Evolutionary conservation across 805 yeast species (phyloP), one percentile per base, ranked within the genome.

Genomic region (Saturnispora silvae): DNA sequence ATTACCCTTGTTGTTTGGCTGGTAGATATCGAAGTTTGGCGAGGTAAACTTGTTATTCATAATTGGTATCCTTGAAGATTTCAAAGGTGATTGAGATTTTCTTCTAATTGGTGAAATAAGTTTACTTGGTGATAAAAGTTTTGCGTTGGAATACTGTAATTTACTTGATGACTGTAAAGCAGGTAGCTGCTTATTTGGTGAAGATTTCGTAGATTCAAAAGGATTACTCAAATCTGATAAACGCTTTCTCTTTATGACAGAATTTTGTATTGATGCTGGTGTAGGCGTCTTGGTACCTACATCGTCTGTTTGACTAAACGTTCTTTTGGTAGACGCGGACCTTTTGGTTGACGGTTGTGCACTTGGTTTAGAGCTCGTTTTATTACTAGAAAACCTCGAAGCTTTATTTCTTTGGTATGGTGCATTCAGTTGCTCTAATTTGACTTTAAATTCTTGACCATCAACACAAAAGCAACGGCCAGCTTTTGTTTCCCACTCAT

Each of bases 401-500:
- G n/a, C n/a, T n/a, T n/a, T n/a, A n/a, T n/a, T n/a, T n/a, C n/a
- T n/a, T n/a, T n/a, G n/a, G n/a, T n/a, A n/a, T n/a, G n/a, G n/a
- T n/a, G n/a, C n/a, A 22, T 22, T 22, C 10, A 22, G 7, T 10
- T 22, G 24, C 10, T 22, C 24, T 8, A 22, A 10, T 8, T 7
- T 8, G 15, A 11, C n/a, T 11, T 6, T 7, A n/a, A 11, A 10
- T 11, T n/a, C 15, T 5, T 63, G 65, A 2, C 78, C 81, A 34
- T 67, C 56, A 15, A 77, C 63, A 33, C 52, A 45, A 39, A 69
- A 64, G 1, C 57, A 60, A 34, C 59, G 52, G 1, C 61, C 61
- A 41, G 62, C 58, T 3, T 43, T 42, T 3, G 48, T 43, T 44
- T 78, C 76, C 62, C 72, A 81, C 10, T 59, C 60, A 3, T 47